phyloP scores from a whole-genome alignment of 306 rosid genomes.

The Prunus mume region DNA sequence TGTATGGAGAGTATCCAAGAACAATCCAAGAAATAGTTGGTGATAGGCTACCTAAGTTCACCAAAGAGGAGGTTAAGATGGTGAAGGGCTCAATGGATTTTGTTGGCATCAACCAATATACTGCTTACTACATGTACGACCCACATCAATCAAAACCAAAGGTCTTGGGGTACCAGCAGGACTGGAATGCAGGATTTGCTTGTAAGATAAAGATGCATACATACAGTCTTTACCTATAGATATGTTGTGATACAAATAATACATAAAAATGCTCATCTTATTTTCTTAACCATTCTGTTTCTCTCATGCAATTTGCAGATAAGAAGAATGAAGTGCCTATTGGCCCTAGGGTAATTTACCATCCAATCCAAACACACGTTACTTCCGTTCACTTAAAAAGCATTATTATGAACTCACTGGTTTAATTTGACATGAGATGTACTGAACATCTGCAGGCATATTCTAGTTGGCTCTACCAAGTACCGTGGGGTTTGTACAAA shows the following conservation, averaged over 20 bases:
- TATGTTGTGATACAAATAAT: background rate
- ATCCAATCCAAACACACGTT: background rate
- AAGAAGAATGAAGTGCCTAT: constrained; percentile 73
- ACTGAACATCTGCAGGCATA: constrained; percentile 49
- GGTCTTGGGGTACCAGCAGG: constrained; percentile 67
- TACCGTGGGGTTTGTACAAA: constrained; percentile 98
- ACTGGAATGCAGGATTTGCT: constrained; percentile 83
- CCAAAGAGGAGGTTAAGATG: constrained; percentile 64
- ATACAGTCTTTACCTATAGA: background rate
- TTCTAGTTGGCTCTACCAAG: constrained; percentile 86
- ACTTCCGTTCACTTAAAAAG: background rate
- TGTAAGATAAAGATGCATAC: constrained; percentile 47
- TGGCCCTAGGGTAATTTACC: constrained; percentile 67
- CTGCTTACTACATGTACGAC: constrained; percentile 64
- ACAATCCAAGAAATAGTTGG: constrained; percentile 77
- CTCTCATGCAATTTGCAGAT: constrained; percentile 43
- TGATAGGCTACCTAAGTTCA: constrained; percentile 80
- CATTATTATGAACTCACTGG: background rate
- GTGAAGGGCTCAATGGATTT: constrained; percentile 83
- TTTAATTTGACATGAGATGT: background rate
- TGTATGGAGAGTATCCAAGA: constrained; percentile 87
- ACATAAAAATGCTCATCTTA: no score
- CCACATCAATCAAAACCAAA: constrained; percentile 52
- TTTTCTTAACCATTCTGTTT: background rate
- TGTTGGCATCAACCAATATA: constrained; percentile 83